Evolutionary conservation across 805 yeast species (phyloP).

Genomic region (Yamadazyma insecticola): DNA sequence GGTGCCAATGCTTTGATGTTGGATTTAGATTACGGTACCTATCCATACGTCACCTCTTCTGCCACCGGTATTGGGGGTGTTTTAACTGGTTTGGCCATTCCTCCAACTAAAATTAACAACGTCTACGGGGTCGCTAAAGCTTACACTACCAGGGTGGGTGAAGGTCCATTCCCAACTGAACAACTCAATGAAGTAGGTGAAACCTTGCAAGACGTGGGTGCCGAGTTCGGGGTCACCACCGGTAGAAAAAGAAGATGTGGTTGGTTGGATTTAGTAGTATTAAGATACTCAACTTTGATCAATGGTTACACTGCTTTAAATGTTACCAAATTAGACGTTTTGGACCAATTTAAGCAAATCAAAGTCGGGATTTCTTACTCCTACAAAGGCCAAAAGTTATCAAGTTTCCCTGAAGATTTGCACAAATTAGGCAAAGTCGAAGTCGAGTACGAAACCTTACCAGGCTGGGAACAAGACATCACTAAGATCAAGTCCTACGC

Average conservation of each 20-base stretch:
- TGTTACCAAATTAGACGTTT: conserved; percentile 92
- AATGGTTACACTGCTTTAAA: conserved; percentile 94
- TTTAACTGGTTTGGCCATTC: conserved; percentile 91
- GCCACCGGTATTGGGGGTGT: conserved; percentile 98
- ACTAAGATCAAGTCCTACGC: conserved; percentile 63
- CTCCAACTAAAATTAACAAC: conserved; percentile 79
- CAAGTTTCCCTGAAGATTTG: conserved; percentile 91
- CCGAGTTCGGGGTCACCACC: conserved; percentile 96
- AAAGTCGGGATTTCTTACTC: conserved; percentile 83
- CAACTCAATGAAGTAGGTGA: conserved; percentile 87
- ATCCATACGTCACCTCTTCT: conserved; percentile 95
- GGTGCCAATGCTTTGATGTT: conserved; percentile 99
- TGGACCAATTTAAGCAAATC: conserved; percentile 85
- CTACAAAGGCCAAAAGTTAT: conserved; percentile 68
- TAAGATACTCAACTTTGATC: conserved; percentile 84
- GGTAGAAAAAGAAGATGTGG: conserved; percentile 99
- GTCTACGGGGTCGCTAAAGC: conserved; percentile 97
- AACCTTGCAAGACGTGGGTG: conserved; percentile 84
- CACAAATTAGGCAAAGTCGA: conserved; percentile 79
- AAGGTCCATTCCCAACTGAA: conserved; percentile 99
- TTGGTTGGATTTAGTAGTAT: conserved; percentile 94
- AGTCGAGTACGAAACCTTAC: conserved; percentile 84
- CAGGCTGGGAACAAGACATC: conserved; percentile 91
- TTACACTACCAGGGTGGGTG: conserved; percentile 98
- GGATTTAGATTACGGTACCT: conserved; percentile 96